Conservation (phyloP, 768 basidiomycete species). For the Amanita subjunquillea region DNA sequence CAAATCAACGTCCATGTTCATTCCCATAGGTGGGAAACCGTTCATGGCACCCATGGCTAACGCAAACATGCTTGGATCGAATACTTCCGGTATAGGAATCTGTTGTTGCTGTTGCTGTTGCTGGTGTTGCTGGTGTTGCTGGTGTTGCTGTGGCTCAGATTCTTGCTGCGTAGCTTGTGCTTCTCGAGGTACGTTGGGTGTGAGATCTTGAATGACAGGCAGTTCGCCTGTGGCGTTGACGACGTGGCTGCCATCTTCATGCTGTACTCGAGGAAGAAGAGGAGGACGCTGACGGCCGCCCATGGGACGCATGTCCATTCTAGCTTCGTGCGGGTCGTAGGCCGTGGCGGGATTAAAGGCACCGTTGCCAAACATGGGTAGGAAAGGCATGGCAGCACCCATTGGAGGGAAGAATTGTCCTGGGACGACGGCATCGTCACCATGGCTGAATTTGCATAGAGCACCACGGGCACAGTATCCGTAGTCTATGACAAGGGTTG, state of each 20-base stretch:
- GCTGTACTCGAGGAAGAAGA: slow-evolving; percentile 42
- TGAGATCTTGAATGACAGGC: slow-evolving; percentile 78
- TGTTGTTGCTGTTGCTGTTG: slow-evolving; percentile 6
- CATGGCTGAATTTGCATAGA: slow-evolving; percentile 88
- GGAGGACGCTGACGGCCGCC: slow-evolving; percentile 43
- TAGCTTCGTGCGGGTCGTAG: slow-evolving; percentile 72
- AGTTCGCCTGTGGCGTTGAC: slow-evolving; percentile 55
- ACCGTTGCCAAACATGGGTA: slow-evolving; percentile 59
- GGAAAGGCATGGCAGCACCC: slow-evolving; percentile 47
- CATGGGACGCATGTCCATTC: slow-evolving; percentile 67
- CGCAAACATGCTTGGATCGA: slow-evolving; percentile 8
- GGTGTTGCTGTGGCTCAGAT: slow-evolving; percentile 15
- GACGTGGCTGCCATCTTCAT: slow-evolving; percentile 38
- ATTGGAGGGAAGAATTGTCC: slow-evolving; percentile 52
- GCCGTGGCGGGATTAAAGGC: slow-evolving; percentile 32
- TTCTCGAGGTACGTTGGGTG: slow-evolving; percentile 30
- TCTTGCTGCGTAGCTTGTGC: slow-evolving; percentile 17
- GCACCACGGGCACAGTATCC: slow-evolving; percentile 88
- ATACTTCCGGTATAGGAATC: slow-evolving; percentile 6
- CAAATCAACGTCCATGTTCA: slow-evolving; percentile 18
- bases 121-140: slow-evolving; percentile 10
- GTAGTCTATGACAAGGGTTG: slow-evolving; percentile 43
- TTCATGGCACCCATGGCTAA: slow-evolving; percentile 8
- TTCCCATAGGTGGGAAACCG: slow-evolving; percentile 6
- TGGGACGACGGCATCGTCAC: slow-evolving; percentile 77